phyloP scores from a whole-genome alignment of 1,284 basidiomycete species.

The Dichomitus squalens region DNA sequence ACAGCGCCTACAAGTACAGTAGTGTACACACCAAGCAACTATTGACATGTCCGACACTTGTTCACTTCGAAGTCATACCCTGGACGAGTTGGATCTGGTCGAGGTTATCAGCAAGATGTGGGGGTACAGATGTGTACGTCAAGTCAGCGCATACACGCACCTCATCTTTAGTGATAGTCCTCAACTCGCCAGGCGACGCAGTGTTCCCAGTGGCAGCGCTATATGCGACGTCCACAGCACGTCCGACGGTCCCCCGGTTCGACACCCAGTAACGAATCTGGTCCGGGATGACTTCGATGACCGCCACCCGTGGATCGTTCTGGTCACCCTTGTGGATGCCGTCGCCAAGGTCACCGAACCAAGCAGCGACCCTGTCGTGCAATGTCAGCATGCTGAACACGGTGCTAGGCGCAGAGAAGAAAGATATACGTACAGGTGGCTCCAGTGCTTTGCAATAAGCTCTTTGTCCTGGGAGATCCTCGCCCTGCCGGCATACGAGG shows the following conservation, averaged over 20 bases:
- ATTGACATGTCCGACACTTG: neutral
- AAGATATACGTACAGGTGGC: slow-evolving; percentile 45
- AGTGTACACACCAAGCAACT: neutral
- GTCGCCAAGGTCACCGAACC: slow-evolving; percentile 89
- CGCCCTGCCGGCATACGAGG: slow-evolving; percentile 80
- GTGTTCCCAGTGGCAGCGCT: slow-evolving; percentile 57
- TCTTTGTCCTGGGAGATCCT: slow-evolving; percentile 64
- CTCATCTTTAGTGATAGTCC: slow-evolving; percentile 64
- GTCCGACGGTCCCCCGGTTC: slow-evolving; percentile 47
- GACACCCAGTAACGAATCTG: slow-evolving; percentile 82
- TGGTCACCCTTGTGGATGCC: slow-evolving; percentile 84
- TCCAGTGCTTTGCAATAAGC: slow-evolving; percentile 74
- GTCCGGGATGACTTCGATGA: slow-evolving; percentile 82
- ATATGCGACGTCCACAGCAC: slow-evolving; percentile 53
- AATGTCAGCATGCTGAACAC: neutral
- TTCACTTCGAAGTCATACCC: slow-evolving; percentile 22
- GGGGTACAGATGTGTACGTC: no score
- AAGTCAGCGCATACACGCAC: slow-evolving; percentile 39
- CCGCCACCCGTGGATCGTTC: slow-evolving; percentile 78
- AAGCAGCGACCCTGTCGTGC: slow-evolving; percentile 61
- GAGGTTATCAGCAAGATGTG: no score
- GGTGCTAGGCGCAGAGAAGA: no score
- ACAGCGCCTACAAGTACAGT: neutral
- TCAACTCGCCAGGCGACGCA: slow-evolving; percentile 64
- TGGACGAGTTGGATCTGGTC: slow-evolving; percentile 37